These are phyloP conservation scores for Corynespora cassiicola DNA, from an alignment of 2,329 filamentous ascomycete species.

Conservation along the genomic window DNA sequence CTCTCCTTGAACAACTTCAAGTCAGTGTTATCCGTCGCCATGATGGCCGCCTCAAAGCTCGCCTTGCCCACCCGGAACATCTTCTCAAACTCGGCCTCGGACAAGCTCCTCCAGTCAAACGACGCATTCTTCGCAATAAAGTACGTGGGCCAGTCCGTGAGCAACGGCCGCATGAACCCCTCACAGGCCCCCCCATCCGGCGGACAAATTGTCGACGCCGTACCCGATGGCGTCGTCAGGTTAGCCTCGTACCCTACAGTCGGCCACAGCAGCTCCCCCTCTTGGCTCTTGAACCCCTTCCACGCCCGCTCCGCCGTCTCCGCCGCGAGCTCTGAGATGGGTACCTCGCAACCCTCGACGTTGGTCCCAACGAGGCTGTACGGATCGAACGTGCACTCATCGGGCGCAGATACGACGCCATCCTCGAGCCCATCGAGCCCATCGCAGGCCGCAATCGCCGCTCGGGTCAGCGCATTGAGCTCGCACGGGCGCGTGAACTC, in stretches of 20 bases:
- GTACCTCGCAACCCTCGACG: constrained; percentile 6
- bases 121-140: constrained; percentile 3
- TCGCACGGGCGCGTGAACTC: constrained; percentile 11
- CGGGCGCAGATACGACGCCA: constrained; percentile 11
- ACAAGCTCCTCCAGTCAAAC: too few relatives aligned
- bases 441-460: constrained; percentile 15
- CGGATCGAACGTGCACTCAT: constrained; percentile 16
- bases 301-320: constrained; percentile 7
- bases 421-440: constrained; percentile 13
- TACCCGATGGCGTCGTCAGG: background rate
- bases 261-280: too few relatives aligned
- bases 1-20: constrained; percentile 11
- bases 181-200: background rate
- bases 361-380: constrained; percentile 1
- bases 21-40: constrained; percentile 7
- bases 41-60: too few relatives aligned
- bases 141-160: background rate
- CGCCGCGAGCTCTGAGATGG: constrained; percentile 3
- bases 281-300: constrained; percentile 9
- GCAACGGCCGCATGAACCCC: background rate
- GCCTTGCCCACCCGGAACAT: background rate
- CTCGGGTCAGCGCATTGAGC: constrained; percentile 11
- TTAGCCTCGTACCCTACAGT: too few relatives aligned
- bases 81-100: constrained; percentile 2
- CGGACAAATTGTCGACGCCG: constrained; percentile 1